Percentiles rank a stretch among this genome's conserved stretches.
Evolutionary conservation across 148 eudicot genomes (phyloP).

Genomic region (Chenopodium album): DNA sequence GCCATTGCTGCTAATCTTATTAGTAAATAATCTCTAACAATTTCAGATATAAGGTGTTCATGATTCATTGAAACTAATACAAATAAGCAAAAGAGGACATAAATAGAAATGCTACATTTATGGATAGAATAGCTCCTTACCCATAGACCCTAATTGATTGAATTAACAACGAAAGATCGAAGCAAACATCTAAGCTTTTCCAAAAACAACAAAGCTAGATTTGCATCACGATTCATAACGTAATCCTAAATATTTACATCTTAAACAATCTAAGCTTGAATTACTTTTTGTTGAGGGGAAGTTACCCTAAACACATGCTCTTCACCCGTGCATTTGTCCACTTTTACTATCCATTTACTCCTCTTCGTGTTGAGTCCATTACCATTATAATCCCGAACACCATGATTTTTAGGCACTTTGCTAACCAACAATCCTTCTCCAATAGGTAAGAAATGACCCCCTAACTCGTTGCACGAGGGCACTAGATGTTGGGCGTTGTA

Average conservation of each 20-base stretch:
- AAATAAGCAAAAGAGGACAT: neutral
- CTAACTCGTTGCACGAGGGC: slow-evolving; percentile 17
- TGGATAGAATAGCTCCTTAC: too few species aligned
- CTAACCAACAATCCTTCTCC: slow-evolving; percentile 36
- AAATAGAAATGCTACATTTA: neutral
- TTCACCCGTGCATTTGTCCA: slow-evolving; percentile 44
- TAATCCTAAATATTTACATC: slow-evolving; percentile 13
- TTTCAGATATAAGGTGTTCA: neutral
- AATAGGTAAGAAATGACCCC: slow-evolving; percentile 42
- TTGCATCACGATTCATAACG: slow-evolving; percentile 3
- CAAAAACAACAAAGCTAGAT: slow-evolving; percentile 36
- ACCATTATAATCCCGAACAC: neutral
- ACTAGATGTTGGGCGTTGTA: slow-evolving; percentile 33
- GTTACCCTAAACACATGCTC: slow-evolving; percentile 45
- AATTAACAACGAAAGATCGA: neutral
- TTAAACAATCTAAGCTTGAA: slow-evolving; percentile 14
- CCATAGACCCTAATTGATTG: neutral
- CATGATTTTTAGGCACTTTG: slow-evolving; percentile 15
- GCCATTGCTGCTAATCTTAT: neutral
- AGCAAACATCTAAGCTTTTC: slow-evolving; percentile 28
- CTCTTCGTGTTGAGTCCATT: slow-evolving; percentile 17
- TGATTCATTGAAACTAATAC: neutral
- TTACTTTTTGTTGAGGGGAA: slow-evolving; percentile 26
- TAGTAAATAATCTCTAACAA: neutral
- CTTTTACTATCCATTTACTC: slow-evolving; percentile 44